Evolutionary conservation across 1,139 yeast species (phyloP).

Genomic region (Suhomyces anneliseae): DNA sequence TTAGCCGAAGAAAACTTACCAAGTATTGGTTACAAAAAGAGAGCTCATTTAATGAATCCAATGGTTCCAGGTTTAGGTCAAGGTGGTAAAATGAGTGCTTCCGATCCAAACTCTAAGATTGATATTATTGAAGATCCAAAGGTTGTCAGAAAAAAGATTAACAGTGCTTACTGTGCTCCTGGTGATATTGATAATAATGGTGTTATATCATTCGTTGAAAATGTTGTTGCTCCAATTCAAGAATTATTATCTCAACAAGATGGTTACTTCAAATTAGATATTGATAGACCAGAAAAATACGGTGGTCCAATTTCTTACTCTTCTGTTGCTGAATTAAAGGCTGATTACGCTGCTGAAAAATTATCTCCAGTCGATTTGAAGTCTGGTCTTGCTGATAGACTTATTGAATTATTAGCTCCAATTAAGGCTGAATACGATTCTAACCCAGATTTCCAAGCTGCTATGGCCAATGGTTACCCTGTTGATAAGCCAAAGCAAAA

Average conservation of each 20-base stretch:
- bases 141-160: slow-evolving; percentile 83
- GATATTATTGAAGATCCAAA: slow-evolving; percentile 90
- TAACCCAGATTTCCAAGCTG: slow-evolving; percentile 71
- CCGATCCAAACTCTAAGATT: slow-evolving; percentile 96
- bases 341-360: slow-evolving; percentile 68
- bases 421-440: slow-evolving; percentile 67
- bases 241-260: slow-evolving; percentile 62
- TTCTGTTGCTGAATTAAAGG: slow-evolving; percentile 67
- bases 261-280: slow-evolving; percentile 60
- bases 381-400: slow-evolving; percentile 83
- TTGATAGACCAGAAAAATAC: slow-evolving; percentile 93
- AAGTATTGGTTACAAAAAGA: slow-evolving; percentile 85
- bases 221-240: slow-evolving; percentile 82
- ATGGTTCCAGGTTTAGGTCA: slow-evolving; percentile 98
- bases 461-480: slow-evolving; percentile 82
- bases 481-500: slow-evolving; percentile 65
- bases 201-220: slow-evolving; percentile 78
- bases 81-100: slow-evolving; percentile 99
- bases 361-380: slow-evolving; percentile 94
- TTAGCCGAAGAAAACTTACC: slow-evolving; percentile 94
- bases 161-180: slow-evolving; percentile 92
- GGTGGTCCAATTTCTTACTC: slow-evolving; percentile 86
- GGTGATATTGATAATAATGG: slow-evolving; percentile 94
- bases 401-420: slow-evolving; percentile 80
- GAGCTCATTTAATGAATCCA: slow-evolving; percentile 97